Conservation (phyloP, 108 stramenopile genomes). For the Discostella pseudostelligera region DNA sequence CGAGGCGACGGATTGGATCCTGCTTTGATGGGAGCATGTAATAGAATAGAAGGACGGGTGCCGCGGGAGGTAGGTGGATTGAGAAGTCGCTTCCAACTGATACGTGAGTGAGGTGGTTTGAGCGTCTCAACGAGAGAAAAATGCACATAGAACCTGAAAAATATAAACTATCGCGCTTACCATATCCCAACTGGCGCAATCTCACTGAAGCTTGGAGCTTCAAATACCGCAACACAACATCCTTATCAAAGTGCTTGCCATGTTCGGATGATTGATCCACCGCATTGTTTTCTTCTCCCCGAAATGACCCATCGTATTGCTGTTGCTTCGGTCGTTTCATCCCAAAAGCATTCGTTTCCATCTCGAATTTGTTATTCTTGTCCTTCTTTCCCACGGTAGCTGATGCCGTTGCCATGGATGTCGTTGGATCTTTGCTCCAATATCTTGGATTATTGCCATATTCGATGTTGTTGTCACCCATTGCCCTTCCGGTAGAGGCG, state of each 20-base stretch:
- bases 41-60: constrained; percentile 63
- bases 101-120: not conserved
- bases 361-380: not conserved
- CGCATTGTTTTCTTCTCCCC: not conserved
- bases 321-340: not conserved
- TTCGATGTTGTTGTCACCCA: not conserved
- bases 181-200: constrained; percentile 45
- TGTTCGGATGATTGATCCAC: not conserved
- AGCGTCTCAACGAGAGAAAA: no score
- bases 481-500: no score
- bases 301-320: not conserved
- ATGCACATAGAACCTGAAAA: no score
- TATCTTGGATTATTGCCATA: constrained; percentile 7
- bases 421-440: constrained; percentile 44
- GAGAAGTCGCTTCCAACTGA: constrained; percentile 62
- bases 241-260: constrained; percentile 14
- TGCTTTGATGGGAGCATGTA: constrained; percentile 52
- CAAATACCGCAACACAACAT: constrained; percentile 30
- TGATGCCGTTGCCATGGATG: constrained; percentile 43
- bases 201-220: constrained; percentile 38
- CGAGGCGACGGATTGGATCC: constrained; percentile 22
- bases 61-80: constrained; percentile 75
- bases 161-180: constrained; percentile 11
- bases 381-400: constrained; percentile 11
- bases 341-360: not conserved